Evolutionary conservation across 1,284 basidiomycete species (phyloP).

Genomic region (Ustilago curta): DNA sequence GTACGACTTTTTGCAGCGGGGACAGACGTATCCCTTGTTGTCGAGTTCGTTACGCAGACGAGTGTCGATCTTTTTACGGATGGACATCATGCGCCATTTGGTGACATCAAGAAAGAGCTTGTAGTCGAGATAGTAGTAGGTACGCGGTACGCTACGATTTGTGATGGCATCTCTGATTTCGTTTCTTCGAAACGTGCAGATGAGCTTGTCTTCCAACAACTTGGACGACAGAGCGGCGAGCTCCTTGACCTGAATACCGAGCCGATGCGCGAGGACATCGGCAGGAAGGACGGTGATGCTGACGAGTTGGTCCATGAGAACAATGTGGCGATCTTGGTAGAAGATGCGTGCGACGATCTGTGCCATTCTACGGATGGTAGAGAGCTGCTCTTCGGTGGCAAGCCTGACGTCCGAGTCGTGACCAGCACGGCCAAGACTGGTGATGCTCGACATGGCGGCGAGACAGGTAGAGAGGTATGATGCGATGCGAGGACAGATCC

Average conservation of each 20-base stretch:
- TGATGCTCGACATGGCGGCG: conserved; percentile 35
- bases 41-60: conserved; percentile 74
- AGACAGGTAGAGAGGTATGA: not conserved
- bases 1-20: conserved; percentile 86
- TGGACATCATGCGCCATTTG: conserved; percentile 96
- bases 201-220: conserved; percentile 83
- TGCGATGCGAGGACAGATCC: not conserved
- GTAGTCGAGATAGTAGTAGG: conserved; percentile 96
- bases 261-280: conserved; percentile 86
- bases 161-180: conserved; percentile 54
- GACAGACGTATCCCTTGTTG: conserved; percentile 94
- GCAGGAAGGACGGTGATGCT: conserved; percentile 90
- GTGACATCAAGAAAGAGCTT: conserved; percentile 95
- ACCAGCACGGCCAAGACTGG: conserved; percentile 28
- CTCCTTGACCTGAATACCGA: conserved; percentile 91
- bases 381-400: conserved; percentile 60
- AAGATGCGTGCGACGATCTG: conserved; percentile 93
- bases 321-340: conserved; percentile 90
- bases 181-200: conserved; percentile 69
- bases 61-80: conserved; percentile 85
- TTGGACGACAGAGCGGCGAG: conserved; percentile 90
- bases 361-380: conserved; percentile 74
- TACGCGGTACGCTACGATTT: conserved; percentile 45
- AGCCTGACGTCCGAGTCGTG: conserved; percentile 47
- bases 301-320: conserved; percentile 92